These are phyloP conservation scores for Aspergillus jensenii DNA, from an alignment of 2,329 filamentous ascomycete genomes.

Conservation along the genomic window DNA sequence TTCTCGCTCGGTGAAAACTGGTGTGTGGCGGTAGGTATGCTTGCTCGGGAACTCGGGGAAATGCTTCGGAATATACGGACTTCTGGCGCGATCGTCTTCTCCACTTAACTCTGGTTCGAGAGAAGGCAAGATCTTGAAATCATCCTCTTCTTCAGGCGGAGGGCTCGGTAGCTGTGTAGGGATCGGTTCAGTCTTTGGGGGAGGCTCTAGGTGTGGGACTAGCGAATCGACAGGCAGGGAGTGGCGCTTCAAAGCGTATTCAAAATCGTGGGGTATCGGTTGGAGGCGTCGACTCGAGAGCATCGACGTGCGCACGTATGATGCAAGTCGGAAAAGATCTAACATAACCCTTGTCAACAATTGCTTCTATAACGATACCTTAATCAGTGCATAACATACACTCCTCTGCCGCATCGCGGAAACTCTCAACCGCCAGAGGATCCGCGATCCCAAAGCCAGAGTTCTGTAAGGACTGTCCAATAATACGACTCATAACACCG, in stretches of 20 bases:
- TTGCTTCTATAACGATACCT: conserved; percentile 9
- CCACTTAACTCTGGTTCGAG: conserved; percentile 54
- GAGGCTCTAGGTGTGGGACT: conserved; percentile 32
- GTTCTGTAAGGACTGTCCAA: conserved; percentile 52
- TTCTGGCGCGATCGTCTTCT: conserved; percentile 46
- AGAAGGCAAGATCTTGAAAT: conserved; percentile 40
- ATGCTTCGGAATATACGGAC: conserved; percentile 58
- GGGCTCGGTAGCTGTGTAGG: conserved; percentile 39
- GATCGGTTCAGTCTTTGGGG: conserved; percentile 19
- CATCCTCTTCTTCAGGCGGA: conserved; percentile 39
- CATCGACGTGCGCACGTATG: conserved; percentile 59
- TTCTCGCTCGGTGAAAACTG: conserved; percentile 59
- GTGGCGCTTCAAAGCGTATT: conserved; percentile 41
- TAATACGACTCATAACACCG: conserved; percentile 55
- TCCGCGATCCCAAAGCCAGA: conserved; percentile 57
- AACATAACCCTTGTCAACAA: conserved; percentile 23
- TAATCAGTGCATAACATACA: conserved; percentile 46
- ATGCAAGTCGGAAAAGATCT: conserved; percentile 57
- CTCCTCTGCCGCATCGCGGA: conserved; percentile 57
- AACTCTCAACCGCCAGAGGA: conserved; percentile 57
- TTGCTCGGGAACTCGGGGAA: conserved; percentile 63
- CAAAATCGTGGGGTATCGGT: conserved; percentile 61
- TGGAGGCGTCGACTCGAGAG: conserved; percentile 53
- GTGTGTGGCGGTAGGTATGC: conserved; percentile 63
- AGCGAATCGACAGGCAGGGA: conserved; percentile 34